phyloP scores from a whole-genome alignment of 345 rosid species.

The Reutealis trisperma region DNA sequence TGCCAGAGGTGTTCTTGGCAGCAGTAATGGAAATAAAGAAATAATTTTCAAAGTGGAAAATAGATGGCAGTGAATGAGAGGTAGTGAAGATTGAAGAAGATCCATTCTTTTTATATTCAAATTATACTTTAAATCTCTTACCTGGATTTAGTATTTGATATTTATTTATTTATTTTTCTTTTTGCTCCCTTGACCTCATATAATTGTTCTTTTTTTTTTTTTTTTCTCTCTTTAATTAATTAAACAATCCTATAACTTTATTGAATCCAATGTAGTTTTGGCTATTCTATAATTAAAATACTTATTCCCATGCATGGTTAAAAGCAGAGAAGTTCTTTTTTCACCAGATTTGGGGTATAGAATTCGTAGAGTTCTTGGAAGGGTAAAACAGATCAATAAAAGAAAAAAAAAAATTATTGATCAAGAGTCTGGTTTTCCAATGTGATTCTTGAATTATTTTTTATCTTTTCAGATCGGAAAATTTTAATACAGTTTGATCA shows the following conservation, averaged over 20 bases:
- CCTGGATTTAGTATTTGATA: constrained; percentile 25
- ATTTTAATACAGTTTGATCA: not conserved
- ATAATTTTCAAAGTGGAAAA: constrained; percentile 41
- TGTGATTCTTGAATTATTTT: constrained; percentile 11
- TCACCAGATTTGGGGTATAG: constrained; percentile 43
- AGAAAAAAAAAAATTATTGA: not conserved
- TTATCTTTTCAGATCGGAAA: too few relatives aligned
- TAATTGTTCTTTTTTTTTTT: not conserved
- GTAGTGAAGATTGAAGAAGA: constrained; percentile 30
- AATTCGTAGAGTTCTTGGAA: constrained; percentile 10
- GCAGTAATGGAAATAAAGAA: constrained; percentile 29
- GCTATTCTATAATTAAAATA: constrained; percentile 20
- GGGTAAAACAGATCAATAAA: constrained; percentile 34
- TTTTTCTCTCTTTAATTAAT: constrained; percentile 6
- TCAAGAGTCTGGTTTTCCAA: constrained; percentile 15
- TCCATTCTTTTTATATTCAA: constrained; percentile 10
- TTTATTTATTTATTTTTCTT: too few relatives aligned
- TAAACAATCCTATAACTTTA: constrained; percentile 28
- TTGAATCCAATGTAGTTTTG: constrained; percentile 40
- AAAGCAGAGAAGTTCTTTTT: constrained; percentile 34
- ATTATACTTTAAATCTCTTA: constrained; percentile 25
- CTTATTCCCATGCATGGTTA: constrained; percentile 43
- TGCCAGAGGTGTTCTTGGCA: constrained; percentile 57
- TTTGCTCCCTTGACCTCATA: constrained; percentile 11
- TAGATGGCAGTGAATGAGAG: constrained; percentile 45